phyloP scores from a whole-genome alignment of 495 filamentous ascomycete species.

The Aspergillus panamensis region DNA sequence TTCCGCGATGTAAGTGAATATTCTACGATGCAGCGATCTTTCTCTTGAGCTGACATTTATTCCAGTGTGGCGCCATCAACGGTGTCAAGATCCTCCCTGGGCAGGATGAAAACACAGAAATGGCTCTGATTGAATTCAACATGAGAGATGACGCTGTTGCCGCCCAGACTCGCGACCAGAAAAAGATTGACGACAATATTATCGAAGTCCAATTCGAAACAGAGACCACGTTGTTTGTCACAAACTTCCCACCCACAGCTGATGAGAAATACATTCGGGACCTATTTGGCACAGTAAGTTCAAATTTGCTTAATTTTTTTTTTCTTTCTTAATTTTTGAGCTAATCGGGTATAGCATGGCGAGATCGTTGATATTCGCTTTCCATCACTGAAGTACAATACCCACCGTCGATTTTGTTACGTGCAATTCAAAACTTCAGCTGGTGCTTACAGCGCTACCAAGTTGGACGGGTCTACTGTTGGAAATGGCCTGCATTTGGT shows the following conservation, averaged over 20 bases:
- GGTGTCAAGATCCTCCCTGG: constrained; percentile 61
- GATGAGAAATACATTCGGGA: constrained; percentile 76
- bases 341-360: constrained; percentile 55
- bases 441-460: constrained; percentile 62
- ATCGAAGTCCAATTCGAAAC: constrained; percentile 71
- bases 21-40: neutral
- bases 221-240: constrained; percentile 77
- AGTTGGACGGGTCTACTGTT: constrained; percentile 64
- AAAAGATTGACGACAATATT: constrained; percentile 63
- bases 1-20: constrained; percentile 66
- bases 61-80: constrained; percentile 72
- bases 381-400: constrained; percentile 85
- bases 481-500: constrained; percentile 63
- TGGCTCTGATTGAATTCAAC: constrained; percentile 82
- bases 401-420: constrained; percentile 89
- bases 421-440: constrained; percentile 70
- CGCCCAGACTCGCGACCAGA: constrained; percentile 76
- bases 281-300: constrained; percentile 62
- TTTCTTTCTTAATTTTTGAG: neutral
- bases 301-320: constrained; percentile 3
- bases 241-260: constrained; percentile 83
- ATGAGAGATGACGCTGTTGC: constrained; percentile 71
- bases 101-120: constrained; percentile 53
- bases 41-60: constrained; percentile 20
- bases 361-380: constrained; percentile 83